Evolutionary conservation across 768 basidiomycete genomes (phyloP).

Genomic region (Leccinellum rugosiceps): DNA sequence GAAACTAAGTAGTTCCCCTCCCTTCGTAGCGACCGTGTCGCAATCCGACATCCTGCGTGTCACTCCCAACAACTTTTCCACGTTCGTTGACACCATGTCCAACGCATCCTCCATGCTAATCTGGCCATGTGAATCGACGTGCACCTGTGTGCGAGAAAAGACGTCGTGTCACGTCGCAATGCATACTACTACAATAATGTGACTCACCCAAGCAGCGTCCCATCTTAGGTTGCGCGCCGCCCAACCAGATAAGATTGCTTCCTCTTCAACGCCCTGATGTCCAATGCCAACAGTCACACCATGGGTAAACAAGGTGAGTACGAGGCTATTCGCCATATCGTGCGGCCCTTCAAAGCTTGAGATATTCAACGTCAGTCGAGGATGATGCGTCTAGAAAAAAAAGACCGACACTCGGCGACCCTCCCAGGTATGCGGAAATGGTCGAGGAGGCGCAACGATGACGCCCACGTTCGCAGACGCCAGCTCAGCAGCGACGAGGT

Average conservation of each 20-base stretch:
- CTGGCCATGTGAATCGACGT: slow-evolving; percentile 37
- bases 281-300: slow-evolving; percentile 67
- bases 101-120: slow-evolving; percentile 39
- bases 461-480: slow-evolving; percentile 64
- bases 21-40: slow-evolving; percentile 41
- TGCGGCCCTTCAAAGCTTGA: slow-evolving; percentile 68
- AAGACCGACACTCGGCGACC: slow-evolving; percentile 53
- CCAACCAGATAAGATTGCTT: slow-evolving; percentile 69
- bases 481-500: slow-evolving; percentile 42
- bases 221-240: slow-evolving; percentile 86
- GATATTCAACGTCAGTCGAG: neutral
- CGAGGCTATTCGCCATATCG: slow-evolving; percentile 58
- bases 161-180: neutral
- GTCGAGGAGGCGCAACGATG: slow-evolving; percentile 59
- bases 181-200: slow-evolving; percentile 17
- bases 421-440: slow-evolving; percentile 69
- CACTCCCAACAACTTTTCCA: slow-evolving; percentile 43
- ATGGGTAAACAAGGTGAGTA: slow-evolving; percentile 54
- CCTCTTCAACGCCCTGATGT: slow-evolving; percentile 40
- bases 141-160: slow-evolving; percentile 22
- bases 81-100: slow-evolving; percentile 39
- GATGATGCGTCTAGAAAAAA: neutral
- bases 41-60: slow-evolving; percentile 10
- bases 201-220: slow-evolving; percentile 93
- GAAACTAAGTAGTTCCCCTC: slow-evolving; percentile 41